Conservation (phyloP, 768 basidiomycete species). For the Xerocomus spinulosus region DNA sequence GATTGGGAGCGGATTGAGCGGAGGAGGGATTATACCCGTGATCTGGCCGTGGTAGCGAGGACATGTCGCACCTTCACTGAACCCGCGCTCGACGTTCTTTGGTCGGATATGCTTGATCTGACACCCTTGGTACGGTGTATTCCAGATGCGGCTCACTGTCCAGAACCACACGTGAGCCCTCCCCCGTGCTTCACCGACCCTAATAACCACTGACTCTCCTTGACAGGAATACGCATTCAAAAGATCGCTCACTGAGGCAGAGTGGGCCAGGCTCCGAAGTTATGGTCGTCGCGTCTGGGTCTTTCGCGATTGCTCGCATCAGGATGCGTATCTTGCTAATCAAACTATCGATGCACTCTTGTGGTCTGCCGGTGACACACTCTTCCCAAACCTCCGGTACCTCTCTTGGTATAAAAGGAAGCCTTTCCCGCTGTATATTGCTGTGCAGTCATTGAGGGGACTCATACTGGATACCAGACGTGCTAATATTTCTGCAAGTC, state of each 20-base stretch:
- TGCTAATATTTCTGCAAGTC: neutral
- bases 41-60: conserved; percentile 2
- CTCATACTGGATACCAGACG: neutral
- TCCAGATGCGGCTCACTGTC: neutral
- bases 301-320: neutral
- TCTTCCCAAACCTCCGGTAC: conserved; percentile 2
- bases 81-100: conserved; percentile 8
- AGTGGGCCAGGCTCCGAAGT: neutral
- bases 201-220: neutral
- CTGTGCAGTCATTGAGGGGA: neutral
- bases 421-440: neutral
- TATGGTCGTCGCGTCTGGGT: conserved; percentile 2
- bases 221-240: neutral
- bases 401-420: neutral
- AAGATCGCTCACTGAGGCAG: conserved; percentile 1
- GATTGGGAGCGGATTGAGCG: neutral
- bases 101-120: conserved; percentile 2
- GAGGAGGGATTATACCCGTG: neutral
- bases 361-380: neutral
- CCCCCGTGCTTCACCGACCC: neutral
- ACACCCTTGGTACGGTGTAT: neutral
- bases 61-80: conserved; percentile 8
- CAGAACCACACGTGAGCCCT: neutral
- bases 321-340: neutral
- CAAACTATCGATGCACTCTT: neutral